A percentile compares a stretch with the other conserved stretches of the same genome.
Evolutionary conservation across 1,284 basidiomycete species (phyloP).

Genomic region (Tilletia caries): DNA sequence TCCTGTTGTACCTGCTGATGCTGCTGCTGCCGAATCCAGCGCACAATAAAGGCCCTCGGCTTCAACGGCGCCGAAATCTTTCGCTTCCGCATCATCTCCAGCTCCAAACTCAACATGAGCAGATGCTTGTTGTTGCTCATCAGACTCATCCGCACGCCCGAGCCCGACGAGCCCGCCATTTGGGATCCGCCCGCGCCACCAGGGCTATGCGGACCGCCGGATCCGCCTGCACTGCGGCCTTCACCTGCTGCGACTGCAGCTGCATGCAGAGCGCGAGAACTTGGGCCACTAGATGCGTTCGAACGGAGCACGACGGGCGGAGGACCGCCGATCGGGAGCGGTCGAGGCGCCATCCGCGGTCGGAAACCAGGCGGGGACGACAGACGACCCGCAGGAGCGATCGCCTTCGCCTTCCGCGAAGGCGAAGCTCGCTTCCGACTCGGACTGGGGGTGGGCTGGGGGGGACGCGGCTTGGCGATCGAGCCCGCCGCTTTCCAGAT

Average conservation of each 20-base stretch:
- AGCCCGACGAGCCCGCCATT: neutral
- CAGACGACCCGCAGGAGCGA: neutral
- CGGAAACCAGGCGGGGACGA: conserved; percentile 11
- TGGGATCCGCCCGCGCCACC: neutral
- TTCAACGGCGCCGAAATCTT: conserved; percentile 51
- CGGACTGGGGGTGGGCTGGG: neutral
- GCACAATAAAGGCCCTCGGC: conserved; percentile 23
- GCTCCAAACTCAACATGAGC: conserved; percentile 49
- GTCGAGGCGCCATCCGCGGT: neutral
- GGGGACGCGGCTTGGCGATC: conserved; percentile 9
- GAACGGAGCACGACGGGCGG: neutral
- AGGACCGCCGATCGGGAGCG: conserved; percentile 1
- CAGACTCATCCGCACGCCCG: conserved; percentile 30
- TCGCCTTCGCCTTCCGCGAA: conserved; percentile 4
- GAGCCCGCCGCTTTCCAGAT: conserved; percentile 11
- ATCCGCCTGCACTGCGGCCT: neutral
- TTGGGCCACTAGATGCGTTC: neutral
- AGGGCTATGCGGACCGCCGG: neutral
- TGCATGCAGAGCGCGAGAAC: neutral
- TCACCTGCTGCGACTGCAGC: neutral
- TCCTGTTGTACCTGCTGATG: neutral
- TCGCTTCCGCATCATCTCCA: conserved; percentile 50
- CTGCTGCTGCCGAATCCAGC: conserved; percentile 2
- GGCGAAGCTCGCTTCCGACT: conserved; percentile 2
- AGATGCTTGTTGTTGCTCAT: conserved; percentile 48